Conservation (phyloP, 2,329 filamentous ascomycete genomes). For the Aspergillus pseudonomiae region DNA sequence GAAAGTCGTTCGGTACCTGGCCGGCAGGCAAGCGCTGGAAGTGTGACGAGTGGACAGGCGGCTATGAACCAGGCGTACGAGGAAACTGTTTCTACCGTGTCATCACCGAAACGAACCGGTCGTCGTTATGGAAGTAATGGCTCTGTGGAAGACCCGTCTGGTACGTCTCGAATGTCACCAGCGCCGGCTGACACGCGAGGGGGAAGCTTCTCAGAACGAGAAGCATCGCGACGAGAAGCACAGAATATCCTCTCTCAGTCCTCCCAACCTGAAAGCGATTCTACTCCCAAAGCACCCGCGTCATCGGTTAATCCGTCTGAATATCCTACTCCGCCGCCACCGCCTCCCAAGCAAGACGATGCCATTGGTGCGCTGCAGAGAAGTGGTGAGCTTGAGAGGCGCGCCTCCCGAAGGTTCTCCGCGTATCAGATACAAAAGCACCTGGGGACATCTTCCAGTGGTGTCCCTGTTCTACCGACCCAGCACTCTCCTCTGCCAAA, state of each 20-base stretch:
- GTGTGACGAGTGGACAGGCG: slow-evolving; percentile 47
- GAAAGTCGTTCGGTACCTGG: slow-evolving; percentile 45
- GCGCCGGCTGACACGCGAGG: slow-evolving; percentile 32
- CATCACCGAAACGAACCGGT: slow-evolving; percentile 38
- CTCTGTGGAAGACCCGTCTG: slow-evolving; percentile 37
- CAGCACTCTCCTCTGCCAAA: slow-evolving; percentile 65
- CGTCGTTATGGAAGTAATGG: slow-evolving; percentile 44
- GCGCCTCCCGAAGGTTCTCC: slow-evolving; percentile 91
- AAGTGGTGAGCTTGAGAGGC: slow-evolving; percentile 86
- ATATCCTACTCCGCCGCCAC: slow-evolving; percentile 74
- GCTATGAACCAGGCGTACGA: slow-evolving; percentile 51
- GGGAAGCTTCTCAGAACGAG: slow-evolving; percentile 40
- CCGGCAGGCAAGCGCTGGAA: slow-evolving; percentile 52
- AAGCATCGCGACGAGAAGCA: slow-evolving; percentile 43
- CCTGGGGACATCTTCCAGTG: slow-evolving; percentile 76
- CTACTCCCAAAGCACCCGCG: slow-evolving; percentile 33
- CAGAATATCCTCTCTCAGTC: slow-evolving; percentile 55
- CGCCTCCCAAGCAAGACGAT: slow-evolving; percentile 81
- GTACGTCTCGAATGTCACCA: slow-evolving; percentile 32
- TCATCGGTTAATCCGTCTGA: slow-evolving; percentile 29
- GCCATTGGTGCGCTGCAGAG: slow-evolving; percentile 88
- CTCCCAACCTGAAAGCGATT: slow-evolving; percentile 68
- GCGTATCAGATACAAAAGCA: slow-evolving; percentile 97
- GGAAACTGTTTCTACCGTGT: slow-evolving; percentile 35
- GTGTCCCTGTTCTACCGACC: slow-evolving; percentile 78